Evolutionary conservation across 768 basidiomycete species (phyloP).

Genomic region (Hysterangium stoloniferum): DNA sequence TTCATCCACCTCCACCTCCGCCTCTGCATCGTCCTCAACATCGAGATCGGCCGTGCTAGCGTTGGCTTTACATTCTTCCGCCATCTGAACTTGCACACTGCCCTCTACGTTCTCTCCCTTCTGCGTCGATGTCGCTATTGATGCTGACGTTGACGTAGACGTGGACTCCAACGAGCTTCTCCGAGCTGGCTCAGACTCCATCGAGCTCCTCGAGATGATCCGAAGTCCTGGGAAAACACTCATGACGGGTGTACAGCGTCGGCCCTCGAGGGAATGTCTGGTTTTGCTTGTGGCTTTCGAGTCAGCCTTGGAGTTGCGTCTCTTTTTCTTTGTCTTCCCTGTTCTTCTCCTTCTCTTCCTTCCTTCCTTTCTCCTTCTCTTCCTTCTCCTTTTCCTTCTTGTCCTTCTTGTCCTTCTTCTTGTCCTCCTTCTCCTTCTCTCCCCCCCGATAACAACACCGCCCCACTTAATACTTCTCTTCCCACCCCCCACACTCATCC

Average conservation of each 20-base stretch:
- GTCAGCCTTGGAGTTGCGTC: slow-evolving; percentile 7
- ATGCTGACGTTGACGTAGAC: not conserved
- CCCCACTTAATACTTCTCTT: slow-evolving; percentile 27
- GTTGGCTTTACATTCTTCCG: no score
- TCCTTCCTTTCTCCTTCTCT: not conserved
- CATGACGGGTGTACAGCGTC: slow-evolving; percentile 44
- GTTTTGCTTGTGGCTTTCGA: no score
- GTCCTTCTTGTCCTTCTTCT: slow-evolving; percentile 25
- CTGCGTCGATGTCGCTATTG: not conserved
- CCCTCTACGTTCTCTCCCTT: not conserved
- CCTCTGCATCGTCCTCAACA: not conserved
- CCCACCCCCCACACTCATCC: no score
- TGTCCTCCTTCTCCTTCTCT: slow-evolving; percentile 23
- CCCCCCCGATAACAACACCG: slow-evolving; percentile 3
- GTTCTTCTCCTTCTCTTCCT: not conserved
- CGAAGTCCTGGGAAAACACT: slow-evolving; percentile 53
- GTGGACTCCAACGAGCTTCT: not conserved
- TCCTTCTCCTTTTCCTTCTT: slow-evolving; percentile 20
- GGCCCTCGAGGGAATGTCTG: slow-evolving; percentile 44
- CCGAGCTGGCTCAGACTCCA: not conserved
- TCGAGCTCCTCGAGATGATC: no score
- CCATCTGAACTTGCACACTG: not conserved
- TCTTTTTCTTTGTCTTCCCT: slow-evolving; percentile 18
- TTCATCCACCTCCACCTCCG: not conserved
- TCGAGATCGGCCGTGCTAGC: no score